phyloP scores from a whole-genome alignment of 2,329 filamentous ascomycete species.

The Diaporthe vaccinii region DNA sequence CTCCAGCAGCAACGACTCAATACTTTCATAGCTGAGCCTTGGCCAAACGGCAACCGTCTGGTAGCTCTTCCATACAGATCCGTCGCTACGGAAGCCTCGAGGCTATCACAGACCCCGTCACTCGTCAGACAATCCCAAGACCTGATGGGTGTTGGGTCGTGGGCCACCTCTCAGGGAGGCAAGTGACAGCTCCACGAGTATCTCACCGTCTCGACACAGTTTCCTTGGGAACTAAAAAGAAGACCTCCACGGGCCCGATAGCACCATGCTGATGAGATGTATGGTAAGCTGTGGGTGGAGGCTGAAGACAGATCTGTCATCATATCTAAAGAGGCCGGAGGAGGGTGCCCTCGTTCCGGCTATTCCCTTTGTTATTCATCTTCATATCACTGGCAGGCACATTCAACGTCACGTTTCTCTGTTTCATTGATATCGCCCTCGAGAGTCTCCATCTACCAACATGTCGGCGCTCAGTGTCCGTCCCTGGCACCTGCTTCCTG shows the following conservation, averaged over 20 bases:
- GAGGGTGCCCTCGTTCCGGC: too few species aligned
- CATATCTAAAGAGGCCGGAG: too few species aligned
- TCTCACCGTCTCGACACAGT: too few species aligned
- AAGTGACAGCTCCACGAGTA: background rate
- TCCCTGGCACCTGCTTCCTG: too few species aligned
- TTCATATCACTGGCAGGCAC: background rate
- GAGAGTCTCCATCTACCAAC: too few species aligned
- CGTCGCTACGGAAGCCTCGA: background rate
- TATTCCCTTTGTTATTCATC: too few species aligned
- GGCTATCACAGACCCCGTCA: background rate
- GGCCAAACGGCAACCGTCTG: background rate
- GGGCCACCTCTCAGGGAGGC: background rate
- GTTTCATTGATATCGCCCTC: background rate
- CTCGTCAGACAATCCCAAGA: background rate
- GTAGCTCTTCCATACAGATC: background rate
- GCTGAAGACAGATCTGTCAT: too few species aligned
- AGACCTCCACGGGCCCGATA: too few species aligned
- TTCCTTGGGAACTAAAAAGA: too few species aligned
- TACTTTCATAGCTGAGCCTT: background rate
- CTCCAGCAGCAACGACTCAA: conserved; percentile 24
- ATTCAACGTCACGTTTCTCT: background rate
- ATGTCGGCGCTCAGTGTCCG: too few species aligned
- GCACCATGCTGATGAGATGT: too few species aligned
- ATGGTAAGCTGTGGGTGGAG: background rate
- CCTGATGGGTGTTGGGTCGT: background rate